phyloP scores from a whole-genome alignment of 371 early-diverging fungal species.

The Rhizopus arrhizus region DNA sequence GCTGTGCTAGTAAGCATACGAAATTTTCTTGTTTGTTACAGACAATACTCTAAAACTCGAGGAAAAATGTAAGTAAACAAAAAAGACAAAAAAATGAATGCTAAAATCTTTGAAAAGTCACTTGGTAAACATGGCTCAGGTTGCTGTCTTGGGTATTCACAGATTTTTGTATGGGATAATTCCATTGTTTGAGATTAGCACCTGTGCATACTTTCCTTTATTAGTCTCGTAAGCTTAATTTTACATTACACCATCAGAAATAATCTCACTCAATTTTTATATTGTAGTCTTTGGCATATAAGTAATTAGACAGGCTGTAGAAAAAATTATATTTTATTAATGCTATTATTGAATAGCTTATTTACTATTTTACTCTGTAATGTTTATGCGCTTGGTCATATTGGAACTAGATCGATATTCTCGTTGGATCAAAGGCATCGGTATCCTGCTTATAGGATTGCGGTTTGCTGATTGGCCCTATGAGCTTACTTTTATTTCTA shows the following conservation, averaged over 20 bases:
- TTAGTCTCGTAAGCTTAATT: conserved; percentile 47
- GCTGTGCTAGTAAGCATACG: conserved; percentile 40
- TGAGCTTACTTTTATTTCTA: conserved; percentile 36
- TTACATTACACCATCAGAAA: background rate
- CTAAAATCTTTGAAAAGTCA: conserved; percentile 28
- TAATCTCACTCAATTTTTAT: conserved; percentile 7
- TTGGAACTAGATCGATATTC: conserved; percentile 39
- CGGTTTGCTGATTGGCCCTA: conserved; percentile 56
- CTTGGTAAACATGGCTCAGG: conserved; percentile 48
- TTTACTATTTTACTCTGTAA: conserved; percentile 43
- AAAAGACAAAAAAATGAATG: background rate
- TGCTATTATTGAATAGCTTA: conserved; percentile 22
- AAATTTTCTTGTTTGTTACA: conserved; percentile 37
- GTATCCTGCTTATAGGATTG: conserved; percentile 34
- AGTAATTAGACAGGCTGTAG: conserved; percentile 22
- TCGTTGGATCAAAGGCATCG: conserved; percentile 43
- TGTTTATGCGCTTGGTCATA: conserved; percentile 51
- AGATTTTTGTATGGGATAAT: conserved; percentile 44
- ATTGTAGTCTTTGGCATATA: conserved; percentile 37
- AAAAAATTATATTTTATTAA: background rate
- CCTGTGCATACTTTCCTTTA: conserved; percentile 48
- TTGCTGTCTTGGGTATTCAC: conserved; percentile 36
- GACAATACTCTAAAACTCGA: conserved; percentile 42
- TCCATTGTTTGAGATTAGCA: conserved; percentile 47
- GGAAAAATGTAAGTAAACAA: conserved; percentile 41